Evolutionary conservation across 768 basidiomycete species (phyloP).

Genomic region (Fibroporia radiculosa): DNA sequence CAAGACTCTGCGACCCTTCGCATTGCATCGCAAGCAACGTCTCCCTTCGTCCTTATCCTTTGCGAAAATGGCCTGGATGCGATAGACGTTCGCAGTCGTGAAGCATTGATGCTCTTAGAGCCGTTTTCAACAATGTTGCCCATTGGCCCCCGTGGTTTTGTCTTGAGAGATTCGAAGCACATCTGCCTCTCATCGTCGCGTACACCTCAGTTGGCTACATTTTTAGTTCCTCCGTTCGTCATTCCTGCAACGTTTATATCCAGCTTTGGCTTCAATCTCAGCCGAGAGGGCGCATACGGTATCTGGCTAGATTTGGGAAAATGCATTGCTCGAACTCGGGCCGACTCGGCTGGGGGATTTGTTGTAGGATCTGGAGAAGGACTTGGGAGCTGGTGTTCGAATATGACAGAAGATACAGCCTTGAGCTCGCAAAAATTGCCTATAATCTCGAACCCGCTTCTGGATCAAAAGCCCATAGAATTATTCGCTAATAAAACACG

Average conservation of each 20-base stretch:
- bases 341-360: slow-evolving; percentile 31
- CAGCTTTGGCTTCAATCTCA: slow-evolving; percentile 9
- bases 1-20: slow-evolving; percentile 25
- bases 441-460: background rate
- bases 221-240: slow-evolving; percentile 58
- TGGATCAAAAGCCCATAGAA: background rate
- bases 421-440: too few relatives aligned
- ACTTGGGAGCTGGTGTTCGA: slow-evolving; percentile 7
- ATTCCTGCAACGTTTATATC: slow-evolving; percentile 27
- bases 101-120: slow-evolving; percentile 30
- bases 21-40: slow-evolving; percentile 30
- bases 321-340: slow-evolving; percentile 19
- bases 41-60: slow-evolving; percentile 46
- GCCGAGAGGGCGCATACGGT: background rate
- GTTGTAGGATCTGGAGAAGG: slow-evolving; percentile 15
- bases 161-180: slow-evolving; percentile 6
- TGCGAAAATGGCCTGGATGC: slow-evolving; percentile 36
- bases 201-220: slow-evolving; percentile 32
- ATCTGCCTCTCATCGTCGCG: slow-evolving; percentile 22
- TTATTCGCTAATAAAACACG: background rate
- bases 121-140: slow-evolving; percentile 30
- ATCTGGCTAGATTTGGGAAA: slow-evolving; percentile 24
- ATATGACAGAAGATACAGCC: too few relatives aligned
- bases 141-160: slow-evolving; percentile 33
- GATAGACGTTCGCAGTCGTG: slow-evolving; percentile 25